Percentiles rank a stretch among this genome's conserved stretches.
Conservation (phyloP, 2,329 filamentous ascomycete genomes). For the Ceratocystis diversiconidia region DNA sequence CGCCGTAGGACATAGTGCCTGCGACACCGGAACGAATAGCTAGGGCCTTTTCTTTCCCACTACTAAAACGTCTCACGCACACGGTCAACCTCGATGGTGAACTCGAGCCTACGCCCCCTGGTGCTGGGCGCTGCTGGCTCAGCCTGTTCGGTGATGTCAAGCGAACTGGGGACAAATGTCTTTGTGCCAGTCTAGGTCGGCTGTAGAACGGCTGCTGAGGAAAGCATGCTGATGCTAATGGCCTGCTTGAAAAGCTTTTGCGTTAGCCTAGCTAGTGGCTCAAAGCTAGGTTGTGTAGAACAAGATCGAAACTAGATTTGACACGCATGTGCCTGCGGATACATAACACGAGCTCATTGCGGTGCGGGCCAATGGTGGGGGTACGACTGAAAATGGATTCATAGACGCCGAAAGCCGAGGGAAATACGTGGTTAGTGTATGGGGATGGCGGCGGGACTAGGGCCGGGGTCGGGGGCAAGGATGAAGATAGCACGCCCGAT, state of each 20-base stretch:
- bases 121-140: slow-evolving; percentile 3
- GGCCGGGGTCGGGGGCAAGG: too few relatives aligned
- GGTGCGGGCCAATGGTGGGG: slow-evolving; percentile 10
- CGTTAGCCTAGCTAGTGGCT: slow-evolving; percentile 10
- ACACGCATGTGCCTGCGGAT: neutral
- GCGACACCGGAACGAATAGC: slow-evolving; percentile 23
- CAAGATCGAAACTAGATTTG: neutral
- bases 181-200: neutral
- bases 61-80: slow-evolving; percentile 30
- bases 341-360: slow-evolving; percentile 8
- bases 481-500: neutral
- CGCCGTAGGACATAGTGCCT: slow-evolving; percentile 31
- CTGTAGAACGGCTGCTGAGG: neutral
- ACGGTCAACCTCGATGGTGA: slow-evolving; percentile 26
- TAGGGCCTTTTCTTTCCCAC: slow-evolving; percentile 27
- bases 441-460: neutral
- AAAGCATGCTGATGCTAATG: slow-evolving; percentile 17
- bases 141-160: too few relatives aligned
- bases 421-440: slow-evolving; percentile 8
- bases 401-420: slow-evolving; percentile 14
- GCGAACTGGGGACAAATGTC: neutral
- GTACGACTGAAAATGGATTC: slow-evolving; percentile 8
- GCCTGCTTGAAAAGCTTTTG: neutral
- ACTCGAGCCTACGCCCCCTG: slow-evolving; percentile 22
- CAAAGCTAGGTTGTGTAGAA: slow-evolving; percentile 8